Conservation (phyloP, 1,284 basidiomycete genomes). For the Cryptococcus sp. region DNA sequence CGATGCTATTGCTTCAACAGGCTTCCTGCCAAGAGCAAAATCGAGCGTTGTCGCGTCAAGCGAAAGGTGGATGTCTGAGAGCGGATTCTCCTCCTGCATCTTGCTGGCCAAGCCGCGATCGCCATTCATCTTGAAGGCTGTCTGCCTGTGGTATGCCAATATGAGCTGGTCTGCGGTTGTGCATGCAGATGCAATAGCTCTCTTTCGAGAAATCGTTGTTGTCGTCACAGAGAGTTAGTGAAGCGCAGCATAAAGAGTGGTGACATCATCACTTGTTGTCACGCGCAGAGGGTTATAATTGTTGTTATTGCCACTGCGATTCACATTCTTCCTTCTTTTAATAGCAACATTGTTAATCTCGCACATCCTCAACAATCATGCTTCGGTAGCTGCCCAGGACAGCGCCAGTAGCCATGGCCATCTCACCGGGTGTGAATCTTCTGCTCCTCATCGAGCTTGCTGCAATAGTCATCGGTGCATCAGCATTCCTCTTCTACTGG, state of each 20-base stretch:
- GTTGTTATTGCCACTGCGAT: no score
- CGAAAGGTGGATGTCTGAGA: constrained; percentile 18
- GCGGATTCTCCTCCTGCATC: constrained; percentile 13
- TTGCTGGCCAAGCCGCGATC: neutral
- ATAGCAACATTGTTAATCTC: neutral
- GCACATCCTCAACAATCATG: neutral
- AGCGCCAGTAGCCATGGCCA: constrained; percentile 12
- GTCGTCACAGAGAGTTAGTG: no score
- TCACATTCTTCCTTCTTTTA: no score
- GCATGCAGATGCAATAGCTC: no score
- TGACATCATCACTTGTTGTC: no score
- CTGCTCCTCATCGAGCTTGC: constrained; percentile 69
- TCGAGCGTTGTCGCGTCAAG: constrained; percentile 40
- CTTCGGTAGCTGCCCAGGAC: neutral
- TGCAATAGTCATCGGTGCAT: constrained; percentile 66
- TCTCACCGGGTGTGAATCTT: constrained; percentile 43
- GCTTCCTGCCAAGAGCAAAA: constrained; percentile 24
- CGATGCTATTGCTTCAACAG: constrained; percentile 28
- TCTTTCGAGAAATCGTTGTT: no score
- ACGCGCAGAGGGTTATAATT: no score
- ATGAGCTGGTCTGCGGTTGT: neutral
- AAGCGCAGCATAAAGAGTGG: no score
- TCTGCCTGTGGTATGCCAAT: no score
- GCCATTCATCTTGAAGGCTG: constrained; percentile 13
- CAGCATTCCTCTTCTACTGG: constrained; percentile 83